Conservation (phyloP, 306 rosid species). For the Cucumis hystrix region DNA sequence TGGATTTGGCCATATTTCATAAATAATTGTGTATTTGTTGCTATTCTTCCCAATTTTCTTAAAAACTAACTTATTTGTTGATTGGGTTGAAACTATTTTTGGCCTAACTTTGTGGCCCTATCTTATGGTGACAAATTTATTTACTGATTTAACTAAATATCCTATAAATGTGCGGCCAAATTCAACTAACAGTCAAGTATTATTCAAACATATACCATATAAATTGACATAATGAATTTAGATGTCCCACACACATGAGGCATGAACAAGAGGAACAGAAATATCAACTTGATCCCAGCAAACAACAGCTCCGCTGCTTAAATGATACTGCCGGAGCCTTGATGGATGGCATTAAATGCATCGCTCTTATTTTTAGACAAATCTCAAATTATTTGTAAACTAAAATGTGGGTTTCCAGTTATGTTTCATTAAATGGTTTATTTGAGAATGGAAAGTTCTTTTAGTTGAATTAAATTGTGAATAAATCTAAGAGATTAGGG, state of each 20-base stretch:
- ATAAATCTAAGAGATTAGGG: background rate
- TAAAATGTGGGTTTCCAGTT: background rate
- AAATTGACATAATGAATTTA: background rate
- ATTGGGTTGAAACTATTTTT: too few relatives aligned
- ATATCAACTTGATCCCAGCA: background rate
- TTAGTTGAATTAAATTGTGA: background rate
- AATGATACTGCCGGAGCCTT: background rate
- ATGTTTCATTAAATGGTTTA: background rate
- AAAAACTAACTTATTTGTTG: too few relatives aligned
- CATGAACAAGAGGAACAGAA: background rate
- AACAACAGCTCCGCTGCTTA: background rate
- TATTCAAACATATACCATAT: background rate
- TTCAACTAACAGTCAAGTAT: too few relatives aligned
- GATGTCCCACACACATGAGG: background rate
- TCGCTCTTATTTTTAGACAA: background rate
- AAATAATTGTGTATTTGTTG: too few relatives aligned
- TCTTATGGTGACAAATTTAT: too few relatives aligned
- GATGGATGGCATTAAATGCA: conserved; percentile 7
- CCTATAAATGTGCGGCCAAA: too few relatives aligned
- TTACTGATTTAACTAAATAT: too few relatives aligned
- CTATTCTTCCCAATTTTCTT: too few relatives aligned
- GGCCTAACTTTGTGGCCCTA: too few relatives aligned
- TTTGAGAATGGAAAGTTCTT: background rate
- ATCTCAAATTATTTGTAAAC: background rate
- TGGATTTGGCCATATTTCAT: too few relatives aligned